Base-by-base conservation (phyloP, 139 green algal species). In the Trebouxia sp. region DNA sequence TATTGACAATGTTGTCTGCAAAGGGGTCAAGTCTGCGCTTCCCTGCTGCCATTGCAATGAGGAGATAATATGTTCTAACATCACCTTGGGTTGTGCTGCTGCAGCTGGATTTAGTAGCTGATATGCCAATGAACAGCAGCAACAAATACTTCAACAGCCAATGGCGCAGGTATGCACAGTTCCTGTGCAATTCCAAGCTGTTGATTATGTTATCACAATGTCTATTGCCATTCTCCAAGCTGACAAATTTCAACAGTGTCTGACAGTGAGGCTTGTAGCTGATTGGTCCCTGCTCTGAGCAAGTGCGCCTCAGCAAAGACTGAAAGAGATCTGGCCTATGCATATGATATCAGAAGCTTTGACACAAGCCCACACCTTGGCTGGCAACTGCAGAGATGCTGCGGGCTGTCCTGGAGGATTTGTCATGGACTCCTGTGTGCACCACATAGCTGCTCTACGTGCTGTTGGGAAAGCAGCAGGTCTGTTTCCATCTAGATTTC, bases 381-480 rank as follows among this genome's bases (percentile, higher is more conserved):
- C 20, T 3, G 20, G 35, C 37, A 48, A 22, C 12, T 75, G 65
- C 32, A 69, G 75, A 38, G 85, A 90, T 80, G 78, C 74, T 14
- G 66, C 66, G 6, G 78, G 45, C 2, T 91, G 86, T 58, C 88
- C 89, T 8, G 89, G 84, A 26, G 88, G 86, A 26, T 90, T 89
- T 81, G 70, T 93, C 35, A 87, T 87, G 74, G 89, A 93, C 65
- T 75, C 53, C 45, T 75, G 50, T 4, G 89, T 92, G 51, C 89
- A 92, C 82, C 90, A 91, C 48, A 78, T 91, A 3, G 85, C 84
- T n/a, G 89, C 79, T 24, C 76, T 91, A 20, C 53, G 89, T 39
- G 26, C 84, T 30, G 14, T 90, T 72, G 83, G 83, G 10, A 39
- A 28, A 15, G 76, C 67, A 67, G 74, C 74, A 79, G 74, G 74